phyloP scores from a whole-genome alignment of 768 basidiomycete genomes.

The Kwoniella dendrophila region DNA sequence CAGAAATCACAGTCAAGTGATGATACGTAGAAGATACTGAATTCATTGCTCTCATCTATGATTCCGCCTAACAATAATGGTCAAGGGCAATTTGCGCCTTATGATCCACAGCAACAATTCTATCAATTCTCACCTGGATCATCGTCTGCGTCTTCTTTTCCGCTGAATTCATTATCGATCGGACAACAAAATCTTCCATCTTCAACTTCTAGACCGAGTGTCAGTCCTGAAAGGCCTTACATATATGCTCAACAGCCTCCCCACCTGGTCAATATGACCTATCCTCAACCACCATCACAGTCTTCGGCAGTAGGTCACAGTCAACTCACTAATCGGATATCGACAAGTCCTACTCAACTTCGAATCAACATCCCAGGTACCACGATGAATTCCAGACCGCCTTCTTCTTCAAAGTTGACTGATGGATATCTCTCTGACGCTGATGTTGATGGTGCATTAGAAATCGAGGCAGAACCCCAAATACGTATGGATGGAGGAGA shows the following conservation, averaged over 20 bases:
- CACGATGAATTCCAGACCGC: background rate
- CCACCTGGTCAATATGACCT: background rate
- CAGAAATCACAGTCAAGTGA: no score
- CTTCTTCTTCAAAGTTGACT: background rate
- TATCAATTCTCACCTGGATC: conserved; percentile 9
- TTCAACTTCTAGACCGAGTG: background rate
- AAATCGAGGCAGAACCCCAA: background rate
- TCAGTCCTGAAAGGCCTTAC: background rate
- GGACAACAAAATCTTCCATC: background rate
- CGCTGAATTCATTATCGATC: background rate
- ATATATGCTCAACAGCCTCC: background rate
- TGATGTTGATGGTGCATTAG: conserved; percentile 2
- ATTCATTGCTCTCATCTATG: background rate
- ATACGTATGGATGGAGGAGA: background rate
- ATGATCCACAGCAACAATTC: background rate
- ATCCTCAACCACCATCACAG: background rate
- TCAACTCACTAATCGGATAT: background rate
- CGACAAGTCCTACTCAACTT: background rate
- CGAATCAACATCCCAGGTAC: background rate
- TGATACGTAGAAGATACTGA: background rate
- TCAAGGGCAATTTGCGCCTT: conserved; percentile 10
- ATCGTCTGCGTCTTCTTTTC: background rate
- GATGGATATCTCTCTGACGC: conserved; percentile 1
- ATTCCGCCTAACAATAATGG: conserved; percentile 1
- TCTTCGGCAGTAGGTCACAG: background rate